phyloP scores from a whole-genome alignment of 192 early-diverging fungal species.

The Podila clonocystis region DNA sequence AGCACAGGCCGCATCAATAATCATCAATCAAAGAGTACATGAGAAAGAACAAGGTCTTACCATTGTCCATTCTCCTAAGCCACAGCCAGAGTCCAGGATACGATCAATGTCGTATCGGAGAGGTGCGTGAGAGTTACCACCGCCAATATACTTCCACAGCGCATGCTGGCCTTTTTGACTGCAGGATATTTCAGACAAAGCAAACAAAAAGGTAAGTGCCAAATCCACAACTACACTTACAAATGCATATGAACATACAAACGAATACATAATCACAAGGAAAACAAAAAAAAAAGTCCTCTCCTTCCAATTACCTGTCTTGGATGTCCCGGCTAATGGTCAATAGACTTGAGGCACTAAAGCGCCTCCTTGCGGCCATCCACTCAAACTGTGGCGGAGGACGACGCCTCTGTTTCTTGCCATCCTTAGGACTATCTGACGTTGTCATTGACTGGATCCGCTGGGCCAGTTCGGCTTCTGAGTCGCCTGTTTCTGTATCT shows the following conservation, averaged over 20 bases:
- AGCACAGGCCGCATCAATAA: neutral
- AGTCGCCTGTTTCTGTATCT: conserved; percentile 37
- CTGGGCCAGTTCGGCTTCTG: conserved; percentile 35
- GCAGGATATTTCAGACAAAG: neutral
- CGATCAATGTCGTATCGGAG: conserved; percentile 36
- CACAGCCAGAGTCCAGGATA: conserved; percentile 48
- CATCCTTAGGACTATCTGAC: neutral
- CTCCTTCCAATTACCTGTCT: conserved; percentile 23
- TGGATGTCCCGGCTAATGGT: conserved; percentile 50
- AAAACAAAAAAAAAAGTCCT: neutral
- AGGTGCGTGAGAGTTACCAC: conserved; percentile 48
- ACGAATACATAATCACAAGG: neutral
- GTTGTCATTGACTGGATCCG: conserved; percentile 26
- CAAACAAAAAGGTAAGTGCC: neutral
- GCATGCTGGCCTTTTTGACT: conserved; percentile 53
- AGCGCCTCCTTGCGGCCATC: conserved; percentile 42
- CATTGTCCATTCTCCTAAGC: conserved; percentile 52
- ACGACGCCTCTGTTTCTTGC: conserved; percentile 3
- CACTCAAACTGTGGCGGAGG: conserved; percentile 42
- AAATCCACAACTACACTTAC: neutral
- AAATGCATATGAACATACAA: neutral
- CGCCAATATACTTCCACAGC: conserved; percentile 52
- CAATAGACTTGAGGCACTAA: conserved; percentile 33
- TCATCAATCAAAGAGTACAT: too few relatives aligned
- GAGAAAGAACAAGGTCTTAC: conserved; percentile 7